Evolutionary conservation across 352 stramenopile genomes (phyloP).

Genomic region (Poterioochromonas sp.): DNA sequence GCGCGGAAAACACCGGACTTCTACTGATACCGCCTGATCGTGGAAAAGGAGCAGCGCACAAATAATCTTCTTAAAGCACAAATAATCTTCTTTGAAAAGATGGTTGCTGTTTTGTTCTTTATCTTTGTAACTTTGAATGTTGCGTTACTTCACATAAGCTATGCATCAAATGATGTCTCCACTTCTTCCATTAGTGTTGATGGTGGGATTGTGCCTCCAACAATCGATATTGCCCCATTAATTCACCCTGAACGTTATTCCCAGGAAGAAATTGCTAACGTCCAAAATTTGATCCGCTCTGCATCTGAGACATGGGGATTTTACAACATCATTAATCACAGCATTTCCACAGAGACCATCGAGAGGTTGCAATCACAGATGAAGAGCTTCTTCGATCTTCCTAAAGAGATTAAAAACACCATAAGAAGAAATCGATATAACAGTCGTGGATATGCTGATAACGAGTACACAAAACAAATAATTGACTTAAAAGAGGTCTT

Average conservation of each 20-base stretch:
- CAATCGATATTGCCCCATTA: not conserved
- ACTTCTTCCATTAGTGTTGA: not conserved
- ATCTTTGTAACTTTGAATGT: too few species aligned
- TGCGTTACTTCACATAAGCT: too few species aligned
- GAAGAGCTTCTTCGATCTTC: constrained; percentile 2
- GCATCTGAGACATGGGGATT: constrained; percentile 4
- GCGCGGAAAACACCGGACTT: too few species aligned
- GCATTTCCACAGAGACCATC: not conserved
- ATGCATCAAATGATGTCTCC: too few species aligned
- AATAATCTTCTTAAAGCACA: too few species aligned
- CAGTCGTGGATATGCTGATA: constrained; percentile 2
- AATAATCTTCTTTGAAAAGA: too few species aligned
- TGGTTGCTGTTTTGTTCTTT: too few species aligned
- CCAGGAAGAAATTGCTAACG: too few species aligned
- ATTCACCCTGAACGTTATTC: not conserved
- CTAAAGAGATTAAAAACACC: not conserved
- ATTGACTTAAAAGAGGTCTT: constrained; percentile 10
- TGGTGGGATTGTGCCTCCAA: not conserved
- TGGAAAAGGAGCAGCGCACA: too few species aligned
- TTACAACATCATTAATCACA: constrained; percentile 9
- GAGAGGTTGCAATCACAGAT: not conserved
- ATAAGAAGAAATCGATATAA: not conserved
- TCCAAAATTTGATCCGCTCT: too few species aligned
- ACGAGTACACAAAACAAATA: constrained; percentile 1
- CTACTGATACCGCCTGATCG: too few species aligned